Conservation (phyloP, 257 asterid species). For the Capsicum pubescens region DNA sequence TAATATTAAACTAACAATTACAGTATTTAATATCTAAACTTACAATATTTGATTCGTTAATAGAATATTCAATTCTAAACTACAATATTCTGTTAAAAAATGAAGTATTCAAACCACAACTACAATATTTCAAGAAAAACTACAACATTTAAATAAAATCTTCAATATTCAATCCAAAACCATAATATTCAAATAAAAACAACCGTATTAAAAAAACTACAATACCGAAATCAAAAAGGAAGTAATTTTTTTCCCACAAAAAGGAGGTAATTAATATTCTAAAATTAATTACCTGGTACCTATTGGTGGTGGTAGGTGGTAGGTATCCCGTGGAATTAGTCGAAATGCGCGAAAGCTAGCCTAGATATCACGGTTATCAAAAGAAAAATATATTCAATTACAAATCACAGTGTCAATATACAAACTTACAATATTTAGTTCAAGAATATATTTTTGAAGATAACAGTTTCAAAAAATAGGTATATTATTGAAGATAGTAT, state of each 20-base stretch:
- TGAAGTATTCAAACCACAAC: neutral
- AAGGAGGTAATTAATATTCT: neutral
- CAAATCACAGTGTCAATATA: neutral
- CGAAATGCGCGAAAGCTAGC: too few relatives aligned
- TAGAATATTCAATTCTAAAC: neutral
- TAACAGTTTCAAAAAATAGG: too few relatives aligned
- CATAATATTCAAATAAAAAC: neutral
- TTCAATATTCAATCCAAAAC: neutral
- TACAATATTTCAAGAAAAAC: neutral
- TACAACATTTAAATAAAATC: neutral
- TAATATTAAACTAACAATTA: neutral
- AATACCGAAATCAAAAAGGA: neutral
- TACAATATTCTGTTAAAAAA: neutral
- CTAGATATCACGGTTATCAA: too few relatives aligned
- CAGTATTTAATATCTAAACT: neutral
- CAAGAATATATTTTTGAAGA: constrained; percentile 15
- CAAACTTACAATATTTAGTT: neutral
- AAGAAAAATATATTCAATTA: neutral
- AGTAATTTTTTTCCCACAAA: neutral
- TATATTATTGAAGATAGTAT: neutral
- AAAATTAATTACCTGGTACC: neutral
- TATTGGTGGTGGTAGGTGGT: too few relatives aligned
- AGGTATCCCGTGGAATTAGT: too few relatives aligned
- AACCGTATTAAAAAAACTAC: neutral
- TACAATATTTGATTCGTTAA: neutral